Evolutionary conservation across 352 stramenopile genomes (phyloP).

Genomic region (Blastocystis sp.): DNA sequence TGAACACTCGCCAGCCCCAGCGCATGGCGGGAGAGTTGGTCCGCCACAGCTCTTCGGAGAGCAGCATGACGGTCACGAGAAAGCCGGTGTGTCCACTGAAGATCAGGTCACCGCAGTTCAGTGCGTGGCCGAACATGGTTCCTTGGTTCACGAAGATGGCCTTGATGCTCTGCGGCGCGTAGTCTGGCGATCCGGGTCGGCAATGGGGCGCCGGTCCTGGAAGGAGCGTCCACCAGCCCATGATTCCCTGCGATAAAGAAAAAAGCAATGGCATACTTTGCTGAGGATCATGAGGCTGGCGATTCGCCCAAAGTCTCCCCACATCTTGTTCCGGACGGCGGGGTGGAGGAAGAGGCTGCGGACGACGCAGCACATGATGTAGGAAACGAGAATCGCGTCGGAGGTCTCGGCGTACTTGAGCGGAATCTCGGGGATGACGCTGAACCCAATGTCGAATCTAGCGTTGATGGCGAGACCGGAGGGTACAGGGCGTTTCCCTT

Average conservation of each 20-base stretch:
- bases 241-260: constrained; percentile 38
- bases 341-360: constrained; percentile 55
- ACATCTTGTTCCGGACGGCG: constrained; percentile 69
- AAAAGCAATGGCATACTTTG: constrained; percentile 23
- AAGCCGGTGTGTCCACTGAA: constrained; percentile 67
- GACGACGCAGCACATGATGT: constrained; percentile 51
- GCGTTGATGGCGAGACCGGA: neutral
- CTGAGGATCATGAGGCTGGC: constrained; percentile 67
- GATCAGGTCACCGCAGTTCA: constrained; percentile 67
- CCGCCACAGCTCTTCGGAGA: constrained; percentile 60
- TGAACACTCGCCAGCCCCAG: constrained; percentile 41
- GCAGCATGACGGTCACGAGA: constrained; percentile 60
- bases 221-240: constrained; percentile 68
- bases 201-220: constrained; percentile 62
- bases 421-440: constrained; percentile 53
- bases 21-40: neutral
- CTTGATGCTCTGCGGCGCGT: constrained; percentile 33
- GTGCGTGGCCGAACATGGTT: constrained; percentile 54
- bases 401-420: constrained; percentile 55
- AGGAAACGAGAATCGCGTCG: constrained; percentile 49
- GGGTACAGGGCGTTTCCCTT: constrained; percentile 27
- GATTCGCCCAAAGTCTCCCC: constrained; percentile 66
- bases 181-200: constrained; percentile 36
- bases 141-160: constrained; percentile 67
- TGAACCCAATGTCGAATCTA: constrained; percentile 66